phyloP scores from a whole-genome alignment of 768 basidiomycete genomes.

The Mycena albidolilacea region DNA sequence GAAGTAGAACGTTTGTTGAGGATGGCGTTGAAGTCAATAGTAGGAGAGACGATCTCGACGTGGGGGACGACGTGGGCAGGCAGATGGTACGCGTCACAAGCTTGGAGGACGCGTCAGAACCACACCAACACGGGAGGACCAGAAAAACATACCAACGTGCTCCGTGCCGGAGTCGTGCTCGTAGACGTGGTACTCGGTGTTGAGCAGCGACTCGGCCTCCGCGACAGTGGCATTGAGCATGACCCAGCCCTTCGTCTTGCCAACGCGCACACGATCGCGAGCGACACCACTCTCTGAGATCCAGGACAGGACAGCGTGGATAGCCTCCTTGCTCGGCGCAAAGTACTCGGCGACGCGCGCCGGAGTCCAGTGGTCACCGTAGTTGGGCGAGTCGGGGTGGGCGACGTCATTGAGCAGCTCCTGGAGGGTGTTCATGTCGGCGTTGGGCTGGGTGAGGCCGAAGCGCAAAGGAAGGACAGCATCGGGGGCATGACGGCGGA shows the following conservation, averaged over 20 bases:
- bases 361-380: slow-evolving; percentile 66
- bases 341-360: slow-evolving; percentile 61
- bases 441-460: slow-evolving; percentile 63
- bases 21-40: slow-evolving; percentile 54
- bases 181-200: slow-evolving; percentile 62
- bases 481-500: slow-evolving; percentile 53
- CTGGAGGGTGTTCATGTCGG: slow-evolving; percentile 56
- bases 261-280: slow-evolving; percentile 53
- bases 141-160: slow-evolving; percentile 53
- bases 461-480: slow-evolving; percentile 63
- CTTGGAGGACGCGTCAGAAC: slow-evolving; percentile 40
- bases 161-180: slow-evolving; percentile 53
- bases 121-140: background rate
- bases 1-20: slow-evolving; percentile 43
- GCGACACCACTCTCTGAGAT: slow-evolving; percentile 58
- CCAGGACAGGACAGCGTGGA: slow-evolving; percentile 61
- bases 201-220: slow-evolving; percentile 58
- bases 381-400: slow-evolving; percentile 64
- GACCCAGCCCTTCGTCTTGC: slow-evolving; percentile 57
- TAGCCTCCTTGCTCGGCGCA: slow-evolving; percentile 58
- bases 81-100: slow-evolving; percentile 52
- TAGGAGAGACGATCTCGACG: slow-evolving; percentile 56
- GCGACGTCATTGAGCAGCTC: slow-evolving; percentile 63
- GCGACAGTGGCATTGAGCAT: slow-evolving; percentile 56
- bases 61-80: slow-evolving; percentile 54